Base-by-base conservation (phyloP, 176 grass and related monocot genomes). In the Triticum turgidum region DNA sequence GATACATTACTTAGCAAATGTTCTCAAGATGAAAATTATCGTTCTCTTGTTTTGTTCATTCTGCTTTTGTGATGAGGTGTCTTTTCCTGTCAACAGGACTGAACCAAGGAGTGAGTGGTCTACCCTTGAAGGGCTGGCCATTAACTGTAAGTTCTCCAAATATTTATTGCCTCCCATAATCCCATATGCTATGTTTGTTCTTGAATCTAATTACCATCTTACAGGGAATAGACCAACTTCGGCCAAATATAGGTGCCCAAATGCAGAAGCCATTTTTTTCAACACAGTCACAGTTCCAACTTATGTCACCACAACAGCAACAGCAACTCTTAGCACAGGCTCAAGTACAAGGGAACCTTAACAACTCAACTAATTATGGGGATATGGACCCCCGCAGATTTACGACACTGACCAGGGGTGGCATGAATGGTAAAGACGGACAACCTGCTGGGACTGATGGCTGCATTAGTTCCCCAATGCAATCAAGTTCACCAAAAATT, bases 111-210 rank as follows among this genome's bases (percentile, higher is more conserved):
- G 94, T 94, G 61, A 93, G 92, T 77, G 78, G 97, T 88, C 89
- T 97, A 89, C 94, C 97, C 38, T 93, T 99, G 87, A 99, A 99
- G 81, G 97, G 97, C 52, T 99, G 97, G 97, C 97, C 97, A 29
- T 88, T 99, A 89, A 93, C 94, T 75, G 97, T 99, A 89, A 91
- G 96, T 73, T 65, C 6, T 1, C 30, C 33, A 33, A 35, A 22
- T 33, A 84, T 86, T 14, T 62, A 71, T 87, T 73, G 24, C 54
- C 54, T 61, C 62, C 67, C 42, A 51, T 73, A 73, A 52, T 59
- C 61, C 66, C 45, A 56, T 75, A 75, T 77, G 21, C 61, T 84
- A 11, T 44, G n/a, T 34, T 69, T 71, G 41, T 68, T 83, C 30
- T 78, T 58, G 9, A 70, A 78, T 58, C 69, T 84, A 63, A 87